Conservation (phyloP, 2,329 filamentous ascomycete species). For the Monilinia fructigena region DNA sequence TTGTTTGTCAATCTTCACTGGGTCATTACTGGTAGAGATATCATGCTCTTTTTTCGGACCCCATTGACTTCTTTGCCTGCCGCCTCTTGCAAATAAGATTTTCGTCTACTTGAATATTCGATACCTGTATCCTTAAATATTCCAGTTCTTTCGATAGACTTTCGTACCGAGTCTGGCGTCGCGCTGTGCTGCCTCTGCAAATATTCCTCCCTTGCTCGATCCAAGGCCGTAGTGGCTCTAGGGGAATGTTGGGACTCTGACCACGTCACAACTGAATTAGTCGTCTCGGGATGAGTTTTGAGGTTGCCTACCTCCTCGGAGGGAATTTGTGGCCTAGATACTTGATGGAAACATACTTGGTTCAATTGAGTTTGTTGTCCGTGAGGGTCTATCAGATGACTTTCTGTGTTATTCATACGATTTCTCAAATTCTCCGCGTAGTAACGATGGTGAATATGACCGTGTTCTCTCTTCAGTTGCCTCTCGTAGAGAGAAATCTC, state of each 20-base stretch:
- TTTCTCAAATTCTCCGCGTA: not conserved
- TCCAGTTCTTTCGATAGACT: conserved; percentile 33
- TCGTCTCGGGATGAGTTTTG: conserved; percentile 24
- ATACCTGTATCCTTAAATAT: conserved; percentile 37
- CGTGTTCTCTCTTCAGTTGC: conserved; percentile 2
- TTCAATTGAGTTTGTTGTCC: not conserved
- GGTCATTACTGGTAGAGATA: not conserved
- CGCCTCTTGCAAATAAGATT: not conserved
- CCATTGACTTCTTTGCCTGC: not conserved
- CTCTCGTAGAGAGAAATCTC: conserved; percentile 15
- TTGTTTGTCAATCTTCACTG: not conserved
- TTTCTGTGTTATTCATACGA: not conserved
- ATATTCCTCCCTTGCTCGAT: not conserved
- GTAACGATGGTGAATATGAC: not conserved
- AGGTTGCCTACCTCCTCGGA: not conserved
- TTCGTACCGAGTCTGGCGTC: conserved; percentile 33
- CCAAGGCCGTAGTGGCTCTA: conserved; percentile 5
- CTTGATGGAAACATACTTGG: not conserved
- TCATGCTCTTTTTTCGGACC: not conserved
- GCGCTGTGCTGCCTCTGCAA: conserved; percentile 24
- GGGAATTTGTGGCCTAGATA: not conserved
- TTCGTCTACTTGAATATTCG: conserved; percentile 4
- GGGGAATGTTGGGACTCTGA: conserved; percentile 34
- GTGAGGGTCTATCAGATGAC: not conserved
- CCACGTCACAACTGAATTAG: conserved; percentile 34